Evolutionary conservation across 2,329 filamentous ascomycete species (phyloP), one percentile per base, ranked within the genome.

Genomic region (Ilyonectria mors-panacis): DNA sequence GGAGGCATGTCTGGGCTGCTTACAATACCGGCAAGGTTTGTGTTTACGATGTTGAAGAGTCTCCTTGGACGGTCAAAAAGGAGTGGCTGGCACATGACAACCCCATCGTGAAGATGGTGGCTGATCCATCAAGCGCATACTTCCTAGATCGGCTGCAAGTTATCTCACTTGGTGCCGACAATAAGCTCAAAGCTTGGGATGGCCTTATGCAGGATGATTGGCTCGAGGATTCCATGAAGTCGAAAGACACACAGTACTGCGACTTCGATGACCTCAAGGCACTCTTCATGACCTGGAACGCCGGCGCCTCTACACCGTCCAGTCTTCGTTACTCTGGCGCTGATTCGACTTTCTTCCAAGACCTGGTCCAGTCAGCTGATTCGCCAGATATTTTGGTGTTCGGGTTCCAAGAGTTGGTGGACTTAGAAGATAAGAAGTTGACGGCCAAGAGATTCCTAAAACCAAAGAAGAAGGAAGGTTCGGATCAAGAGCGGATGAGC

Each of bases 351-450:
- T 98, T 98, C 79, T 93, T 98, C 76, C 90, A 91, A 70, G 90
- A 95, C 64, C 87, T 97, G 17, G 85, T 99, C 28, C 88, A 91
- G 70, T 89, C 88, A n/a, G 91, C 92, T 68, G 88, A 92, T 44
- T 90, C 92, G 8, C 94, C 96, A 0, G 96, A 98, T 73, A 94
- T 99, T 56, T 83, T 98, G 2, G 89, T 98, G 1, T 99, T 99
- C 84, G 95, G 95, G 1, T 99, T 99, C 80, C 96, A 99, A 80
- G 96, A 99, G 81, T 87, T 99, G n/a, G 96, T 99, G 4, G 96
- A 99, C 77, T 85, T 99, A 8, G 96, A 99, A 79, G 94, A 99
- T 82, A 98, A 98, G 83, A 97, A 95, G 73, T 93, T 97, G 57
- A 98, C 95, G 23, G 96, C 96, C n/a, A 98, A 96, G 82, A 94